phyloP scores from a whole-genome alignment of 768 basidiomycete species.

The Pulveroboletus ravenelii region DNA sequence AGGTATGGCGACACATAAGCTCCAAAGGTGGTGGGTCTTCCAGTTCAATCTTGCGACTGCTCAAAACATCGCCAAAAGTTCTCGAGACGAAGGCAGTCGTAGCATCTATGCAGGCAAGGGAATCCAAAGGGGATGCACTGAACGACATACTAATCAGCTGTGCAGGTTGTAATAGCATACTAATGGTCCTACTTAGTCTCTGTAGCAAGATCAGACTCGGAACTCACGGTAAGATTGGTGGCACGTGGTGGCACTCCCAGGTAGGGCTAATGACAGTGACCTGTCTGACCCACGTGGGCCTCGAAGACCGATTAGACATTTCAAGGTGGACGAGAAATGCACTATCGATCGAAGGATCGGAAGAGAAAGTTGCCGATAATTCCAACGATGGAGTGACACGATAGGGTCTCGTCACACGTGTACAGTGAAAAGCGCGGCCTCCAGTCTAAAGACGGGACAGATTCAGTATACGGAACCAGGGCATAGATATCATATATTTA shows the following conservation, averaged over 20 bases:
- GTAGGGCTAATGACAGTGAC: conserved; percentile 62
- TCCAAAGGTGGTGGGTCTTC: conserved; percentile 50
- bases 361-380: conserved; percentile 45
- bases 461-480: background rate
- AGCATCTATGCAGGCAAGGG: conserved; percentile 35
- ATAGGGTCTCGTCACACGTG: conserved; percentile 49
- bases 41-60: conserved; percentile 38
- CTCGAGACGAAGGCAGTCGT: conserved; percentile 47
- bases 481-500: conserved; percentile 20
- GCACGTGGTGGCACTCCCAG: conserved; percentile 54
- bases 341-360: conserved; percentile 44
- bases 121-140: conserved; percentile 37
- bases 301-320: conserved; percentile 46
- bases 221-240: conserved; percentile 42
- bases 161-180: conserved; percentile 40
- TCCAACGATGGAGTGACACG: conserved; percentile 60
- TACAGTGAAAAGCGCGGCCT: conserved; percentile 50
- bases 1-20: conserved; percentile 46
- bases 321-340: conserved; percentile 53
- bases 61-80: conserved; percentile 48
- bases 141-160: conserved; percentile 48
- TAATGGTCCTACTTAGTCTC: conserved; percentile 23
- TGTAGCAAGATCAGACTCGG: background rate
- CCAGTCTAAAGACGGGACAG: conserved; percentile 35
- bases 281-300: conserved; percentile 47